Conservation (phyloP, 371 early-diverging fungal genomes). For the Blakeslea trispora region DNA sequence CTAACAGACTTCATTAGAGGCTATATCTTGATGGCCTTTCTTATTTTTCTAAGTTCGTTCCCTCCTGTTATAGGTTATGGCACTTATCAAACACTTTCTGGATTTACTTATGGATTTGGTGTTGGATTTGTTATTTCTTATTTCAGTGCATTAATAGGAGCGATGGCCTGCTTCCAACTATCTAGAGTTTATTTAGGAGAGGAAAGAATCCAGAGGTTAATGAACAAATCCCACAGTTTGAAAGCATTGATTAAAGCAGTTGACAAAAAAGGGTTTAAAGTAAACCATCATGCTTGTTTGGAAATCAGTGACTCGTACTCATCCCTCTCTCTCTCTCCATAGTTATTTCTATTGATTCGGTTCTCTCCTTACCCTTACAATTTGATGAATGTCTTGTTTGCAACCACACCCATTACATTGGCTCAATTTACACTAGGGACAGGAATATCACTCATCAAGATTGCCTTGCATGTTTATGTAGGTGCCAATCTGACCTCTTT, state of each 20-base stretch:
- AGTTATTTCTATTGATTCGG: slow-evolving; percentile 69
- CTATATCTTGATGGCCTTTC: slow-evolving; percentile 37
- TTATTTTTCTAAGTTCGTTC: slow-evolving; percentile 62
- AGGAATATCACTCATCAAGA: slow-evolving; percentile 63
- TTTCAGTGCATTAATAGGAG: slow-evolving; percentile 59
- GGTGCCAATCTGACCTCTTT: slow-evolving; percentile 70
- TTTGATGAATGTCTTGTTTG: slow-evolving; percentile 69
- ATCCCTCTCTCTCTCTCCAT: too few species aligned
- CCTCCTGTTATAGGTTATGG: slow-evolving; percentile 73
- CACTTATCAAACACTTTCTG: slow-evolving; percentile 63
- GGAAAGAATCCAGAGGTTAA: slow-evolving; percentile 48
- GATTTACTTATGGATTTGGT: slow-evolving; percentile 67
- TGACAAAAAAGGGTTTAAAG: slow-evolving; percentile 71
- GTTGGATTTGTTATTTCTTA: slow-evolving; percentile 63
- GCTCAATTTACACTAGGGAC: slow-evolving; percentile 60
- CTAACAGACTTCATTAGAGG: slow-evolving; percentile 28
- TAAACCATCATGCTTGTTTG: too few species aligned
- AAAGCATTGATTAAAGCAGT: slow-evolving; percentile 63
- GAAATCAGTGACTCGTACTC: too few species aligned
- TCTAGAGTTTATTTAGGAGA: slow-evolving; percentile 54
- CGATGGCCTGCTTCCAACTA: slow-evolving; percentile 60
- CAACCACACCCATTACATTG: slow-evolving; percentile 65
- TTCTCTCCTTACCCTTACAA: slow-evolving; percentile 81
- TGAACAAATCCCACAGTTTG: slow-evolving; percentile 57
- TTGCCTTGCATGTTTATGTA: slow-evolving; percentile 70